Base-by-base conservation (phyloP, 2,329 filamentous ascomycete species). In the Immersiporthe knoxdaviesiana region DNA sequence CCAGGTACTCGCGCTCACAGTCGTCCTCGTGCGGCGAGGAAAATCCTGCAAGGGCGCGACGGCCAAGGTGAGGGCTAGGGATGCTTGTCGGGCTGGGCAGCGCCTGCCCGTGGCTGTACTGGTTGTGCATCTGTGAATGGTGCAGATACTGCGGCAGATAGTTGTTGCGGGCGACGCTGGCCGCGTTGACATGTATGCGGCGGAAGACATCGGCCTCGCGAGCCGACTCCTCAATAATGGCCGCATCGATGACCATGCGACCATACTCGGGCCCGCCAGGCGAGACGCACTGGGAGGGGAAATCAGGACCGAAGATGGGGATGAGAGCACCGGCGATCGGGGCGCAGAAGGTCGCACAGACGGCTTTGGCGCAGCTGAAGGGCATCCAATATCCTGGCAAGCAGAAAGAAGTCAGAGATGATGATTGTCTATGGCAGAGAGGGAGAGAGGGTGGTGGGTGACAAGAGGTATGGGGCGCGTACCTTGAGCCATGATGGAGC, bases 341-440 rank as follows among this genome's bases (percentile, higher is more conserved):
- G 78, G 90, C 89, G 81, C 95, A 98, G 78, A 98, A 98, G 0
- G 92, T 97, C 4, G 92, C 88, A 75, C 94, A 97, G 65, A 99
- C 84, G 14, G 93, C 94, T 79, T 88, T 91, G 61, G 96, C 96
- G 73, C 94, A 97, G 52, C 88, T 82, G 75, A 90, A 98, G 2
- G 95, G 95, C 87, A 98, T 93, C 96, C 96, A 99, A 80, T 98
- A 99, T 44, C 96, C 94, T 97, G 70, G 35, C 52, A n/a, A n/a
- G 72, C 58, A 70, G 44, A 67, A 63, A 70, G 44, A 67, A 63
- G 66, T 66, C 52, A 74, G 67, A 72, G 58, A n/a, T 35, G 56
- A 21, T 39, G 12, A 1, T 56, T 52, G 21, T 30, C 4, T 30
- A 16, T 27, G n/a, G 41, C 12, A 18, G 44, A 35, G 52, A 24